These are phyloP conservation scores for Colletotrichum sp. DNA, from an alignment of 2,329 filamentous ascomycete species.

Conservation along the genomic window DNA sequence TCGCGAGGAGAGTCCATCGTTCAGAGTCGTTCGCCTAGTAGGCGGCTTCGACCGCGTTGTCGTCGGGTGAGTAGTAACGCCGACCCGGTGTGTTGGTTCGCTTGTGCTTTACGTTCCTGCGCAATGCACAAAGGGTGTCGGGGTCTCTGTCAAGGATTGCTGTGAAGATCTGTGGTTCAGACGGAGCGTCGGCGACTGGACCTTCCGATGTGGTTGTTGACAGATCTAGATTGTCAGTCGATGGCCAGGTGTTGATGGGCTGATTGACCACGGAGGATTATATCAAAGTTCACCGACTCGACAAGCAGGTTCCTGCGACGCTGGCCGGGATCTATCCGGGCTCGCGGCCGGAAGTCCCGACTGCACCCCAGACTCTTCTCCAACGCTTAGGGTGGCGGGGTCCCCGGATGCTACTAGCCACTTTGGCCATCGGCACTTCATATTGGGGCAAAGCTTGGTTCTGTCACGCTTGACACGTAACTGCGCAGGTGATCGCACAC, in stretches of 20 bases:
- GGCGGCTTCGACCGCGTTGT: not conserved
- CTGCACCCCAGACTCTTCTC: constrained; percentile 16
- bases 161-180: not conserved
- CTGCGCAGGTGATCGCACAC: not conserved
- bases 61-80: not conserved
- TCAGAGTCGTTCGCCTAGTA: not conserved
- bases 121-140: not conserved
- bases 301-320: not conserved
- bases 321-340: constrained; percentile 9
- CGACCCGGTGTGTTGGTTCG: not conserved
- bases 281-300: constrained; percentile 14
- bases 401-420: constrained; percentile 11
- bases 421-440: not conserved
- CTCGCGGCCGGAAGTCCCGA: constrained; percentile 5
- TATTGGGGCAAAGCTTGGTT: not conserved
- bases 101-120: constrained; percentile 1
- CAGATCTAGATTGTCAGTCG: not conserved
- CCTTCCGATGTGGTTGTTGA: not conserved
- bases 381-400: constrained; percentile 4
- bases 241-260: not conserved
- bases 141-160: not conserved
- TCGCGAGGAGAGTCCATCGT: constrained; percentile 5
- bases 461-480: not conserved
- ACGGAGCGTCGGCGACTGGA: constrained; percentile 8
- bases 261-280: constrained; percentile 3